Conservation (phyloP, 179 eudicot genomes). For the Patellifolia procumbens region DNA sequence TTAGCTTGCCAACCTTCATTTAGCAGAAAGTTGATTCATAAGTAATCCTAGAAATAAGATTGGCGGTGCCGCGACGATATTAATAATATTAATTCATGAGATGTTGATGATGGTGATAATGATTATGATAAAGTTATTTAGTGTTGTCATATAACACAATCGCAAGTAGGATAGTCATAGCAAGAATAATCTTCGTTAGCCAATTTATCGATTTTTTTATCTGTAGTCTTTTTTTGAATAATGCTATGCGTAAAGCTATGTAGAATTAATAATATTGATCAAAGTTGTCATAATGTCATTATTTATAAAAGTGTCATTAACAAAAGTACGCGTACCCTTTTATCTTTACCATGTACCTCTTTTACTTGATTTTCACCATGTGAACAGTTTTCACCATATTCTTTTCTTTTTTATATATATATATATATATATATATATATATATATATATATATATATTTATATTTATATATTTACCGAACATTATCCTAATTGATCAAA, state of each 20-base stretch:
- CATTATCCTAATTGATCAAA: too few species aligned
- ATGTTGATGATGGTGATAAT: conserved; percentile 14
- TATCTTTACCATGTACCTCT: too few species aligned
- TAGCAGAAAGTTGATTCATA: conserved; percentile 33
- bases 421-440: too few species aligned
- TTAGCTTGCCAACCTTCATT: conserved; percentile 31
- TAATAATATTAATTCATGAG: not conserved
- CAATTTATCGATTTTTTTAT: not conserved
- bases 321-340: too few species aligned
- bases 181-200: conserved; percentile 7
- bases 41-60: conserved; percentile 22
- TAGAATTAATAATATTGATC: too few species aligned
- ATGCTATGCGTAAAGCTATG: not conserved
- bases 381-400: too few species aligned
- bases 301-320: too few species aligned
- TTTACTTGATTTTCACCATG: too few species aligned
- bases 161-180: conserved; percentile 9
- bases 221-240: not conserved
- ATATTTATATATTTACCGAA: too few species aligned
- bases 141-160: not conserved
- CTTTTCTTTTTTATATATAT: too few species aligned
- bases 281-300: too few species aligned
- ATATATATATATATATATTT: too few species aligned
- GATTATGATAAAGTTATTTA: conserved; percentile 13
- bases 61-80: conserved; percentile 34